These are phyloP conservation scores for Russula olivacea DNA, from an alignment of 768 basidiomycete species.

Conservation along the genomic window DNA sequence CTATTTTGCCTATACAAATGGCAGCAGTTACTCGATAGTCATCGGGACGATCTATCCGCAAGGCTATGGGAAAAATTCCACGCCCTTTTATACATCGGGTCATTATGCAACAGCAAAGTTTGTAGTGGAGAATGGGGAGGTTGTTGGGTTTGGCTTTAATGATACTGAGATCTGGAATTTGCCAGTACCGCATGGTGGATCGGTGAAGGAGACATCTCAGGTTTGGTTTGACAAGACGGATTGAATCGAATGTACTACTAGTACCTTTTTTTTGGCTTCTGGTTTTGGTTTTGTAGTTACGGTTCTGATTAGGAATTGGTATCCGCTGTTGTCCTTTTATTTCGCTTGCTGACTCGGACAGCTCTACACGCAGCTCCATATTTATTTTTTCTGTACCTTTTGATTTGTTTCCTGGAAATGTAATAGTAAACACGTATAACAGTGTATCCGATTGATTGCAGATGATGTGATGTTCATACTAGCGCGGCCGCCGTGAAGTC, in stretches of 20 bases:
- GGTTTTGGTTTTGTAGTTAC: too few relatives aligned
- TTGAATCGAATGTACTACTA: too few relatives aligned
- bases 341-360: too few relatives aligned
- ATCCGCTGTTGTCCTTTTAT: too few relatives aligned
- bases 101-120: background rate
- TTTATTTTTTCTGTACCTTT: background rate
- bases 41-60: constrained; percentile 6
- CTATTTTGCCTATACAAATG: background rate
- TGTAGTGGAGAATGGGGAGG: background rate
- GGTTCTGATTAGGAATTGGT: too few relatives aligned
- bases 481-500: too few relatives aligned
- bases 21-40: background rate
- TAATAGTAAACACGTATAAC: background rate
- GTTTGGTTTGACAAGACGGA: constrained; percentile 14
- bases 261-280: too few relatives aligned
- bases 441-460: background rate
- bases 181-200: background rate
- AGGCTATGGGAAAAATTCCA: constrained; percentile 17
- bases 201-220: background rate
- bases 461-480: too few relatives aligned
- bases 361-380: background rate
- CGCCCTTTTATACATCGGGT: background rate
- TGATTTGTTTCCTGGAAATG: constrained; percentile 3
- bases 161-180: background rate
- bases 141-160: background rate